Evolutionary conservation across 441 rosid species (phyloP).

Genomic region (Francoa sonchifolia): DNA sequence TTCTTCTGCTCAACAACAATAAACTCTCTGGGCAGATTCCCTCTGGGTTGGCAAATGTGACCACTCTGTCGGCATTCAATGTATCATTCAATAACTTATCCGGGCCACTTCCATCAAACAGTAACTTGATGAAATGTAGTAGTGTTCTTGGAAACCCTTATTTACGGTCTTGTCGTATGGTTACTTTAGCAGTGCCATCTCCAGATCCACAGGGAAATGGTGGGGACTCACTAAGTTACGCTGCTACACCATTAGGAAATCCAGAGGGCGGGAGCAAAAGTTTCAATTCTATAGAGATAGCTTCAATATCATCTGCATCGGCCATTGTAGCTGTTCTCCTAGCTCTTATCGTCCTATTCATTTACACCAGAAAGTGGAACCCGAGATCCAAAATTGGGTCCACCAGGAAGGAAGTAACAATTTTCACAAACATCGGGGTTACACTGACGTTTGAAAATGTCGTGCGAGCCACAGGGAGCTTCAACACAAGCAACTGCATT

Average conservation of each 20-base stretch:
- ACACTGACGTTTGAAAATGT: conserved; percentile 60
- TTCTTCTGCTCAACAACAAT: conserved; percentile 46
- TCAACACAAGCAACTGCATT: conserved; percentile 68
- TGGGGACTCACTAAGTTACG: conserved; percentile 14
- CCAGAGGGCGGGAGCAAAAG: conserved; percentile 11
- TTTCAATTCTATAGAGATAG: conserved; percentile 63
- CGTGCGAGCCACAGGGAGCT: conserved; percentile 63
- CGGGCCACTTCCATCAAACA: conserved; percentile 34
- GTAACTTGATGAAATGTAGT: conserved; percentile 29
- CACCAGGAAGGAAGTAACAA: conserved; percentile 44
- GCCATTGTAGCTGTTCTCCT: conserved; percentile 67
- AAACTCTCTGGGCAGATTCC: conserved; percentile 48
- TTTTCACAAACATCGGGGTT: conserved; percentile 45
- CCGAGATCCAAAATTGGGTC: conserved; percentile 37
- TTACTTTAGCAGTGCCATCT: conserved; percentile 24
- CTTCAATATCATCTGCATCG: conserved; percentile 66
- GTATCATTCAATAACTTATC: conserved; percentile 51
- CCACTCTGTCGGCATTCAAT: conserved; percentile 32
- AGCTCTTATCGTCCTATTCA: conserved; percentile 44
- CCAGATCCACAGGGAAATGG: conserved; percentile 16
- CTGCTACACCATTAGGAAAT: conserved; percentile 14
- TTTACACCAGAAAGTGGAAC: conserved; percentile 47
- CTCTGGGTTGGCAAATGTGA: conserved; percentile 29
- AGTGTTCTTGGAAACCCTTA: conserved; percentile 44
- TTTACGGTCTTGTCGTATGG: conserved; percentile 29